phyloP scores from a whole-genome alignment of 2,329 filamentous ascomycete genomes.

The Teratosphaeria epicoccoides region DNA sequence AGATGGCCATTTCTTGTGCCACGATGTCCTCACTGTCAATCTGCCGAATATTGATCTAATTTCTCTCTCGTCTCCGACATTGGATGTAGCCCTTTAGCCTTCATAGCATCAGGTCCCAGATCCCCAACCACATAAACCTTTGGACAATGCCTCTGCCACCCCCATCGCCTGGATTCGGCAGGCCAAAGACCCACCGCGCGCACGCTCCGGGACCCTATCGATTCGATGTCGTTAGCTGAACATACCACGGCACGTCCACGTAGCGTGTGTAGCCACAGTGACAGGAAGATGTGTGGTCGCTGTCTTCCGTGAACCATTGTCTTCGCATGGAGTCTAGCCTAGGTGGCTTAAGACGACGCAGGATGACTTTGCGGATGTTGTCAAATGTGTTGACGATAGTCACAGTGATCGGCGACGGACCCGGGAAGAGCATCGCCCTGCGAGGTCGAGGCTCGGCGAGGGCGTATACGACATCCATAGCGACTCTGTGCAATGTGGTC shows the following conservation, averaged over 20 bases:
- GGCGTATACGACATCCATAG: neutral
- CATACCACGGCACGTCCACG: conserved; percentile 45
- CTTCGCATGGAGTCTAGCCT: conserved; percentile 34
- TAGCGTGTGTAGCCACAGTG: neutral
- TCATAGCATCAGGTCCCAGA: conserved; percentile 49
- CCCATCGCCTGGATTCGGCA: conserved; percentile 38
- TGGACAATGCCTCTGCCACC: conserved; percentile 37
- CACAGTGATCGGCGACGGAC: conserved; percentile 26
- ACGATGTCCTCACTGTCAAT: no score
- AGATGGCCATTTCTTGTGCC: neutral
- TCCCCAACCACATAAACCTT: conserved; percentile 48
- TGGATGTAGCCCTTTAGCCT: conserved; percentile 34
- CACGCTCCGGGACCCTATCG: conserved; percentile 51
- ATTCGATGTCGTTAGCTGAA: conserved; percentile 25
- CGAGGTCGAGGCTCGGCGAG: conserved; percentile 35
- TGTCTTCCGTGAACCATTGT: neutral
- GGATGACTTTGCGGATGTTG: conserved; percentile 41
- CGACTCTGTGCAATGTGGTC: neutral
- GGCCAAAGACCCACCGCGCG: conserved; percentile 37
- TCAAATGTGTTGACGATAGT: conserved; percentile 40
- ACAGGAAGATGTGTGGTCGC: conserved; percentile 31
- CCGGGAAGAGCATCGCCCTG: conserved; percentile 48
- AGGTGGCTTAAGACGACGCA: conserved; percentile 52
- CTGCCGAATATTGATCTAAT: neutral
- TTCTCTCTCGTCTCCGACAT: conserved; percentile 6